Evolutionary conservation across 108 stramenopile species (phyloP).

Genomic region (Epithemia pelagica): DNA sequence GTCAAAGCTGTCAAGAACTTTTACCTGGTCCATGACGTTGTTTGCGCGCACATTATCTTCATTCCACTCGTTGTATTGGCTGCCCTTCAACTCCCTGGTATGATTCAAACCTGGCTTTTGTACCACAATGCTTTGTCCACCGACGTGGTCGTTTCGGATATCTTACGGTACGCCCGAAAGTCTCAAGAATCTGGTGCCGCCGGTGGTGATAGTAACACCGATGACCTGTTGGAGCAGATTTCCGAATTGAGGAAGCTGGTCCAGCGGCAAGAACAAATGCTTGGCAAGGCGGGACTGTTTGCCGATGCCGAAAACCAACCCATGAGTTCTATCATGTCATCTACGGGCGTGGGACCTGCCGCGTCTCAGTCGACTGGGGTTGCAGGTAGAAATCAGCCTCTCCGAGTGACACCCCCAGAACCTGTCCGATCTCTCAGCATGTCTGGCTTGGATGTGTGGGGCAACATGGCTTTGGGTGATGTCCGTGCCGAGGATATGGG

Average conservation of each 20-base stretch:
- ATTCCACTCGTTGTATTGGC: slow-evolving; percentile 80
- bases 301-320: slow-evolving; percentile 13
- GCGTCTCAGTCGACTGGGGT: slow-evolving; percentile 1
- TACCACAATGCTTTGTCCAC: slow-evolving; percentile 95
- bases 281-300: slow-evolving; percentile 40
- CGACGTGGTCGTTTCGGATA: slow-evolving; percentile 95
- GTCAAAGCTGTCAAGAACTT: slow-evolving; percentile 75
- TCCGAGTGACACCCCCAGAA: background rate
- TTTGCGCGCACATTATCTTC: slow-evolving; percentile 93
- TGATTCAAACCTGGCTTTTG: slow-evolving; percentile 94
- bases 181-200: slow-evolving; percentile 79
- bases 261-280: slow-evolving; percentile 75
- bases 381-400: background rate
- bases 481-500: slow-evolving; percentile 9
- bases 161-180: slow-evolving; percentile 88
- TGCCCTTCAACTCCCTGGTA: slow-evolving; percentile 78
- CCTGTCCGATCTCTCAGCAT: slow-evolving; percentile 41
- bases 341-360: slow-evolving; percentile 6
- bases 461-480: slow-evolving; percentile 80
- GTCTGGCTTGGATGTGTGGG: slow-evolving; percentile 75
- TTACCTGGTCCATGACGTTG: slow-evolving; percentile 89
- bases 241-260: slow-evolving; percentile 79
- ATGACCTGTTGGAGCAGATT: slow-evolving; percentile 84
- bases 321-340: slow-evolving; percentile 26
- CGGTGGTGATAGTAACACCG: slow-evolving; percentile 37